Base-by-base conservation (phyloP, 139 green algal genomes). In the Micractinium conductrix region DNA sequence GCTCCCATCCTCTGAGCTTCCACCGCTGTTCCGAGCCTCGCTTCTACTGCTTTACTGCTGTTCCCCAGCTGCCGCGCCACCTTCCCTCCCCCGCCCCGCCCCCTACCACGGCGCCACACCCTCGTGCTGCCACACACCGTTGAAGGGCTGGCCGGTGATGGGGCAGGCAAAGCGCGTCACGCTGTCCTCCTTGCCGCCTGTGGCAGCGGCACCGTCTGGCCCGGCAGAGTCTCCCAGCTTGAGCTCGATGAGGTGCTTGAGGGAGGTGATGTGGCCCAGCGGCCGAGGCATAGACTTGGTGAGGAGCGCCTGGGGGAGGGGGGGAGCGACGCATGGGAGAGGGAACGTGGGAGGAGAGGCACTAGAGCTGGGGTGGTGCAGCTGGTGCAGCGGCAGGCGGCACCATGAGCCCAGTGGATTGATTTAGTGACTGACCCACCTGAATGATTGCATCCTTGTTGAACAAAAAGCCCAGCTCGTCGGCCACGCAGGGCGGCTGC, bases 381-480 rank as follows among this genome's bases (percentile, higher is more conserved):
- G 48, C 48, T 14, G 12, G 48, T 58, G 48, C 48, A 58, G 48
- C 12, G 12, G 48, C 48, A 58, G 48, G 48, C 48, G 14, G 48
- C 48, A 58, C 48, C 48, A 14, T 58, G 48, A 10, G 12, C 14
- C 14, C 14, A 14, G 12, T 58, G 48, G 48, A 58, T n/a, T n/a
- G n/a, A n/a, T 58, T 58, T 58, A 58, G 16, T 10, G 16, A 58
- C 48, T 58, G 48, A 17, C 71, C 14, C 68, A 83, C 83, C 74
- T 84, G 75, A 33, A 81, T 45, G 42, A 86, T 37, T 7, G 78
- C 93, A 24, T 94, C 93, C 83, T 96, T 95, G 88, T 94, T 94
- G 87, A 87, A 93, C 42, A 94, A 58, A 58, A 78, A 91, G 42
- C 94, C 95, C n/a, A 98, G 86, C 84, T 95, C 93, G 79, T 98